Evolutionary conservation across 495 filamentous ascomycete genomes (phyloP), one percentile per base, ranked within the genome.

Genomic region (Penicillium angulare): DNA sequence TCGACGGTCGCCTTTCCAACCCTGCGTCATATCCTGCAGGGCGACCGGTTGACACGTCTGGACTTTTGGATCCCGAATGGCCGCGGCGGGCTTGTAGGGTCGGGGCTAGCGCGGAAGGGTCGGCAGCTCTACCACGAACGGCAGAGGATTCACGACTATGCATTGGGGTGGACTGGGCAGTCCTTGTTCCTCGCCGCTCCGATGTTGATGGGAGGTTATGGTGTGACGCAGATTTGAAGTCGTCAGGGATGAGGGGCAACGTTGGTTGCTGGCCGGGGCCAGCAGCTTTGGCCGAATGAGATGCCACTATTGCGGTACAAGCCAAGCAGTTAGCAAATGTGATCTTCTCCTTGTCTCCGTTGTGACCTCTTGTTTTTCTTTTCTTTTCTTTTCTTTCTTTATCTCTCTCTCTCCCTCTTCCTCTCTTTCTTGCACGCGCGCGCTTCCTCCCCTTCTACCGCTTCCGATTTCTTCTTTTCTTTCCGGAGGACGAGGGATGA

Each of bases 1-100:
- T 76, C 6, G 86, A 88, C 26, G 84, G 76, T 47, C 79, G 78
- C 46, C 90, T 80, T 66, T 93, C 90, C 56, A 90, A 73, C 50
- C 71, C 69, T 32, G 57, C 74, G 63, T 80, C 78, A 52, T 82
- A 69, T 56, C 71, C 76, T 61, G 66, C 56, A 40, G 73, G 68
- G 13, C 75, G 71, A 29, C 51, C 64, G 42, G 63, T 49, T 26
- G 60, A 57, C 10, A 72, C 63, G 39, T 80, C 77, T 39, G 80
- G 75, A 47, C 77, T 79, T 44, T 79, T 79, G 16, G 80, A 81
- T 52, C 81, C 79, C 47, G 81, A 82, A 43, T 71, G 76, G 60
- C 66, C 79, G 61, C 67, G 72, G 56, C 65, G 69, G 50, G 76
- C 65, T 64, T 77, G 76, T 46, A 75, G 45, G 41, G 71, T 72